These are phyloP conservation scores for Starmera dryadoides DNA, from an alignment of 805 yeast genomes.

Conservation along the genomic window DNA sequence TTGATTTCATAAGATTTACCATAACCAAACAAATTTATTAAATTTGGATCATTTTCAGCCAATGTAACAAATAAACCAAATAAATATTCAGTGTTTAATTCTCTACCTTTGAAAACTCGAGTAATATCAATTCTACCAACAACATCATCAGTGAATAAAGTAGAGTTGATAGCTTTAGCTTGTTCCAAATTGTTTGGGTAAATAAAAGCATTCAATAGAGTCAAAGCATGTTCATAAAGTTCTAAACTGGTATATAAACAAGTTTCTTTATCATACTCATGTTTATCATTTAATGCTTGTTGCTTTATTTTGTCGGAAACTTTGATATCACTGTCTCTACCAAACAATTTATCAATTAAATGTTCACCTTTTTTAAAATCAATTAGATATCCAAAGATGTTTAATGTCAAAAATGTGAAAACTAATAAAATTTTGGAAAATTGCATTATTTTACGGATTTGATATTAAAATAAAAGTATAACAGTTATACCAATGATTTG, in stretches of 20 bases:
- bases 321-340: too few species aligned
- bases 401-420: too few species aligned
- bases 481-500: too few species aligned
- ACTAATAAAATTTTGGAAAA: too few species aligned
- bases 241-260: background rate
- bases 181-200: conserved; percentile 10
- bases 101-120: conserved; percentile 15
- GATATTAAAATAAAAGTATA: too few species aligned
- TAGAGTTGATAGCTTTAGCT: conserved; percentile 15
- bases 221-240: conserved; percentile 5
- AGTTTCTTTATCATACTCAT: background rate
- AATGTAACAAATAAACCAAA: conserved; percentile 15
- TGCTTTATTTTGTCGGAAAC: too few species aligned
- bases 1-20: conserved; percentile 7
- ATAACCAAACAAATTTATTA: conserved; percentile 10
- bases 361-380: too few species aligned
- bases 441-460: too few species aligned
- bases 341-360: too few species aligned
- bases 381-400: too few species aligned
- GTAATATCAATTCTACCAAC: conserved; percentile 16
- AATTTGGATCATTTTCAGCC: conserved; percentile 2
- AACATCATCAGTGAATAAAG: conserved; percentile 12
- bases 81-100: conserved; percentile 18
- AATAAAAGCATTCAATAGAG: conserved; percentile 19
- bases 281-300: background rate